Evolutionary conservation across 176 grass and related monocot species (phyloP).

Genomic region (Neostapfia colusana): DNA sequence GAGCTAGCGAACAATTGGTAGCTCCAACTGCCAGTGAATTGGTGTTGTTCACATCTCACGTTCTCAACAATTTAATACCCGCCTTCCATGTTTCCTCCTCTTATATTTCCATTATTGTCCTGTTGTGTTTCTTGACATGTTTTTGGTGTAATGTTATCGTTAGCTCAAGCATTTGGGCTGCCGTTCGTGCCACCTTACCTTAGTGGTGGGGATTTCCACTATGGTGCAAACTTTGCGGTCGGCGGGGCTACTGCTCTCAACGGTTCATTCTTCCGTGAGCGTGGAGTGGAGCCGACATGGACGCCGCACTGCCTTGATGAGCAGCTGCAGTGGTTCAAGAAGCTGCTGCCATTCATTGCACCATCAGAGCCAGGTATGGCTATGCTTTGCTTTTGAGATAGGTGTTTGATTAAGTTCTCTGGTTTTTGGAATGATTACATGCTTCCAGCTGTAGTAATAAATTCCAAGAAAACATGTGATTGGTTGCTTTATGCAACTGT

Average conservation of each 20-base stretch:
- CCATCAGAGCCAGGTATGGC: constrained; percentile 39
- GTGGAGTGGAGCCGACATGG: constrained; percentile 55
- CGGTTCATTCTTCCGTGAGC: constrained; percentile 57
- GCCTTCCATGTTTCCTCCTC: neutral
- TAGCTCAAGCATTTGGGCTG: constrained; percentile 79
- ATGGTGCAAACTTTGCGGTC: constrained; percentile 84
- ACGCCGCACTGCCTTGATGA: constrained; percentile 61
- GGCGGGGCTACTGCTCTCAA: constrained; percentile 75
- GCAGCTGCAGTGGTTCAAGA: constrained; percentile 87
- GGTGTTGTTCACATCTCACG: constrained; percentile 27
- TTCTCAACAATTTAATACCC: constrained; percentile 41
- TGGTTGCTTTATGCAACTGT: neutral
- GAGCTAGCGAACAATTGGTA: constrained; percentile 36
- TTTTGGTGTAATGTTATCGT: constrained; percentile 28
- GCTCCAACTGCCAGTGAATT: constrained; percentile 45
- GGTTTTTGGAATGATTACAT: neutral
- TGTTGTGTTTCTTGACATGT: constrained; percentile 34
- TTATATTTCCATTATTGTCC: neutral
- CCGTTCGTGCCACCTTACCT: constrained; percentile 76
- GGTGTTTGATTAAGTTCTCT: neutral
- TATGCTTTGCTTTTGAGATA: neutral
- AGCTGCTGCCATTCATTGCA: constrained; percentile 51
- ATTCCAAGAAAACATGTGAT: constrained; percentile 21
- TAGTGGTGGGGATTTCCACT: constrained; percentile 47
- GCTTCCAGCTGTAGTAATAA: constrained; percentile 10